Percentiles rank a stretch among this genome's conserved stretches.
Evolutionary conservation across 2,329 filamentous ascomycete genomes (phyloP).

Genomic region (Hypoxylon sp.): DNA sequence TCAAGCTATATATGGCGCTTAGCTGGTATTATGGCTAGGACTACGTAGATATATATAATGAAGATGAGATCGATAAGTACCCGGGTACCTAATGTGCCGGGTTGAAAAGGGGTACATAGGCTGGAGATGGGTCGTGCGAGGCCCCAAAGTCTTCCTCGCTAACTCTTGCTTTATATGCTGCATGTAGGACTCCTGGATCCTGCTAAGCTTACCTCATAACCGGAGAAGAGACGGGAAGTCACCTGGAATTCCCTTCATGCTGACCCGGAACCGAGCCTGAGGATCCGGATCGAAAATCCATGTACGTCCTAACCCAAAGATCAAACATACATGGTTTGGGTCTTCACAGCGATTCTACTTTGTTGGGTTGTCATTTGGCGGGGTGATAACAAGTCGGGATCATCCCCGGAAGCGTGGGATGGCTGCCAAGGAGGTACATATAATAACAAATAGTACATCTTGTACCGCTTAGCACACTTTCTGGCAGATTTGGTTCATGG

Average conservation of each 20-base stretch:
- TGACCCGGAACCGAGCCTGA: constrained; percentile 35
- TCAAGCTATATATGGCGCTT: not conserved
- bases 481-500: not conserved
- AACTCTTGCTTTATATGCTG: constrained; percentile 11
- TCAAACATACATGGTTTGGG: constrained; percentile 42
- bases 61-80: constrained; percentile 6
- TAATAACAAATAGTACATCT: constrained; percentile 26
- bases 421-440: constrained; percentile 37
- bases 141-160: constrained; percentile 21
- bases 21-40: not conserved
- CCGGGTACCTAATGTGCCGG: not conserved
- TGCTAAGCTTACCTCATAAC: constrained; percentile 18
- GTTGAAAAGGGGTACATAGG: constrained; percentile 12
- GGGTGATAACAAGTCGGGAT: constrained; percentile 42
- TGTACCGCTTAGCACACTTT: constrained; percentile 12
- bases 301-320: constrained; percentile 36
- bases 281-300: constrained; percentile 41
- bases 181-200: constrained; percentile 19
- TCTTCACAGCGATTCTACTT: constrained; percentile 26
- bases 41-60: constrained; percentile 7
- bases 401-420: constrained; percentile 37
- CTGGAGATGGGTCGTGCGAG: not conserved
- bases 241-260: constrained; percentile 21
- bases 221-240: constrained; percentile 19
- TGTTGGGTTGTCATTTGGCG: constrained; percentile 39